phyloP scores from a whole-genome alignment of 352 stramenopile genomes.

The Thraustochytrium sp. region DNA sequence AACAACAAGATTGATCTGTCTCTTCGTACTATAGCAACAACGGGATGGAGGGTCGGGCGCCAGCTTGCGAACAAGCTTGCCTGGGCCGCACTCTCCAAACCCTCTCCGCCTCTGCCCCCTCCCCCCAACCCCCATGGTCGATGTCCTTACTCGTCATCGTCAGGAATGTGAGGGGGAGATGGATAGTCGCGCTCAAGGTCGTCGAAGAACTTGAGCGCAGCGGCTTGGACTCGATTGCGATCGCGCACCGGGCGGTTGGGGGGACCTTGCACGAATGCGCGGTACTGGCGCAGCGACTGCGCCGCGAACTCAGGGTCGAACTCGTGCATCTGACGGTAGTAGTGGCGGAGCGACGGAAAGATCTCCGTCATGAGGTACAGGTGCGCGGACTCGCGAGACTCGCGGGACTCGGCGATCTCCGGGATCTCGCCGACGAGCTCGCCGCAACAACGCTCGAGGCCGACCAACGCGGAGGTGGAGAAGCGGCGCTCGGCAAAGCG shows the following conservation, averaged over 20 bases:
- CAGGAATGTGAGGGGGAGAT: too few relatives aligned
- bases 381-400: conserved; percentile 32
- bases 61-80: too few relatives aligned
- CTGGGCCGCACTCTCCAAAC: too few relatives aligned
- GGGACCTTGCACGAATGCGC: conserved; percentile 68
- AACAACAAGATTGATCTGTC: too few relatives aligned
- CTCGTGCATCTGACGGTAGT: conserved; percentile 71
- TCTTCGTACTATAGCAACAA: too few relatives aligned
- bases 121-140: too few relatives aligned
- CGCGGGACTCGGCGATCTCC: conserved; percentile 61
- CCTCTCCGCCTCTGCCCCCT: too few relatives aligned
- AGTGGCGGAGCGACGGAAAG: conserved; percentile 76
- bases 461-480: conserved; percentile 48
- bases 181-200: conserved; percentile 3
- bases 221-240: conserved; percentile 61
- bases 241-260: conserved; percentile 72
- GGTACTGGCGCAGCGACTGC: conserved; percentile 75
- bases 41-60: too few relatives aligned
- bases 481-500: neutral
- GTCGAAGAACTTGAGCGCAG: conserved; percentile 42
- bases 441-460: conserved; percentile 70
- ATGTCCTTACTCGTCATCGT: too few relatives aligned
- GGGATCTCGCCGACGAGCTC: conserved; percentile 77
- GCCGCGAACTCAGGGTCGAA: conserved; percentile 69
- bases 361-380: conserved; percentile 70